These are phyloP conservation scores for Talaromyces borbonicus DNA, from an alignment of 495 filamentous ascomycete species.

Conservation along the genomic window DNA sequence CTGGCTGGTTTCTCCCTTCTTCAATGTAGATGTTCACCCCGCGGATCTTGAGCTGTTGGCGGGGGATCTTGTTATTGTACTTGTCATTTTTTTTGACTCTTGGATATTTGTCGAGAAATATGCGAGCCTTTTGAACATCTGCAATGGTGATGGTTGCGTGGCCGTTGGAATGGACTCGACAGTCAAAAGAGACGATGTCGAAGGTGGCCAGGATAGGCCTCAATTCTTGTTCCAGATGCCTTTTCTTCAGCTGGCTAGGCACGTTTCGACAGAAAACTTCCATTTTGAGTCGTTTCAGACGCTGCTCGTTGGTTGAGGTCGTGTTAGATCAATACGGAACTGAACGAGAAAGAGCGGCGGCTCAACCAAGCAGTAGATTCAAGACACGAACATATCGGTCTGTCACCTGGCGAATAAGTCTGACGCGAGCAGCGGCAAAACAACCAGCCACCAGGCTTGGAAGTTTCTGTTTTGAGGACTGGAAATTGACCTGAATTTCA, in stretches of 20 bases:
- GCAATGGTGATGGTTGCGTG: constrained; percentile 25
- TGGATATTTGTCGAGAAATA: constrained; percentile 23
- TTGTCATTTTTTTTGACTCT: constrained; percentile 6
- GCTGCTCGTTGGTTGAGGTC: no score
- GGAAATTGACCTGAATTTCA: no score
- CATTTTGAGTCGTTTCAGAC: no score
- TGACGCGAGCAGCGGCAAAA: no score
- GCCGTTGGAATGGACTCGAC: constrained; percentile 16
- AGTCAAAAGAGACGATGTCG: constrained; percentile 19
- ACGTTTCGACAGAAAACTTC: constrained; percentile 28
- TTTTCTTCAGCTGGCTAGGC: constrained; percentile 19
- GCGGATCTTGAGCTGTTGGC: constrained; percentile 1
- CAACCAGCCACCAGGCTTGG: no score
- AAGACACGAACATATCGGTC: no score
- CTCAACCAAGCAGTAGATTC: no score
- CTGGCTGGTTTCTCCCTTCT: constrained; percentile 6
- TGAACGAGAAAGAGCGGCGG: no score
- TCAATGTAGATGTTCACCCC: constrained; percentile 6
- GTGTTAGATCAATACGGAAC: no score
- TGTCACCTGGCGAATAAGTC: no score
- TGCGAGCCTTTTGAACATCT: constrained; percentile 13
- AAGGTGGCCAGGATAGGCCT: constrained; percentile 16
- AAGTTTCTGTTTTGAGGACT: no score
- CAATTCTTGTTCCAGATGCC: constrained; percentile 22
- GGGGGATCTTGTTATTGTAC: no score